Percentiles rank a stretch among this genome's conserved stretches.
Evolutionary conservation across 129 eudicot genomes (phyloP).

Genomic region (Helichrysum umbraculigerum): DNA sequence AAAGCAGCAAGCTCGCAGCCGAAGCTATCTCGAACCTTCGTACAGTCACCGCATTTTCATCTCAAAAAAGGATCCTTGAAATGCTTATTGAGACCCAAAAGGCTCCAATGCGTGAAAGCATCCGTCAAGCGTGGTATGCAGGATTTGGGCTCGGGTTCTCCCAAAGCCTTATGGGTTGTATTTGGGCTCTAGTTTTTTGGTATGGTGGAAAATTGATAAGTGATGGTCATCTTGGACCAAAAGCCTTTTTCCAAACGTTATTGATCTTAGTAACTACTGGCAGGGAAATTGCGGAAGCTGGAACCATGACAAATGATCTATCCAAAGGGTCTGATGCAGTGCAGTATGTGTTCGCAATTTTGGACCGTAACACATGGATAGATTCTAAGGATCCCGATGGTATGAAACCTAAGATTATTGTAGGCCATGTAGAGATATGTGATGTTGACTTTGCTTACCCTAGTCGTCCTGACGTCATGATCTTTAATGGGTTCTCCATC

Average conservation of each 20-base stretch:
- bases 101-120: slow-evolving; percentile 60
- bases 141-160: neutral
- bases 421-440: slow-evolving; percentile 56
- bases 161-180: slow-evolving; percentile 28
- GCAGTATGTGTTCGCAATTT: slow-evolving; percentile 62
- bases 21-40: slow-evolving; percentile 56
- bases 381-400: slow-evolving; percentile 67
- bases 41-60: slow-evolving; percentile 54
- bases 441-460: slow-evolving; percentile 82
- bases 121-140: neutral
- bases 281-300: slow-evolving; percentile 83
- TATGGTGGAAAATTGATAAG: slow-evolving; percentile 72
- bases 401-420: slow-evolving; percentile 42
- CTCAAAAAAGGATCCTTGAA: slow-evolving; percentile 67
- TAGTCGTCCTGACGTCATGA: slow-evolving; percentile 50
- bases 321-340: slow-evolving; percentile 70
- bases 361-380: slow-evolving; percentile 60
- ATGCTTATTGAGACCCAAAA: slow-evolving; percentile 73
- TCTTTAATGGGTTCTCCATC: slow-evolving; percentile 63
- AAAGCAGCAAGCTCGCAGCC: slow-evolving; percentile 80
- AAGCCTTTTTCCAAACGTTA: slow-evolving; percentile 63
- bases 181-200: slow-evolving; percentile 80
- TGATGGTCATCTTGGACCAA: slow-evolving; percentile 49
- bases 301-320: slow-evolving; percentile 79
- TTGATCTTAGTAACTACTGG: slow-evolving; percentile 72